Conservation (phyloP, 1,284 basidiomycete genomes). For the Ceratobasidium sp. region DNA sequence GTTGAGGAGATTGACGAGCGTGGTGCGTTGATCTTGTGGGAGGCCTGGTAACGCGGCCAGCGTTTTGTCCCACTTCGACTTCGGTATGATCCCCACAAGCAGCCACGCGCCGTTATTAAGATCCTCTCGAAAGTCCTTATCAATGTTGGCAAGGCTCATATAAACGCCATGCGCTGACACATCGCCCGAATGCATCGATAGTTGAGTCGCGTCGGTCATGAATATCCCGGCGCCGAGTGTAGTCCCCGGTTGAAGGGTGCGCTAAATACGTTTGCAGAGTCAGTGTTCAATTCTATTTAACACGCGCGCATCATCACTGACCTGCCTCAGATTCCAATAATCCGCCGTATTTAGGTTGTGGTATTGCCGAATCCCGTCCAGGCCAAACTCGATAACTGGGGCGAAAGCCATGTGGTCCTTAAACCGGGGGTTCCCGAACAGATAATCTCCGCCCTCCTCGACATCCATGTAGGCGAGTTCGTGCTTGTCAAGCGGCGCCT, state of each 20-base stretch:
- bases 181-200: not conserved
- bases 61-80: constrained; percentile 10
- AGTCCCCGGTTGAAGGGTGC: not conserved
- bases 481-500: not conserved
- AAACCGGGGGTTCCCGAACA: not conserved
- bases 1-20: not conserved
- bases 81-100: constrained; percentile 1
- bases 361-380: not conserved
- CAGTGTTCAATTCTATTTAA: not conserved
- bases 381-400: not conserved
- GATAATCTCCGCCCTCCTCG: not conserved
- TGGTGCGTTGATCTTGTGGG: not conserved
- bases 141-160: constrained; percentile 2
- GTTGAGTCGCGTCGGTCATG: not conserved
- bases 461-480: not conserved
- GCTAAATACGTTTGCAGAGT: not conserved
- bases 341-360: not conserved
- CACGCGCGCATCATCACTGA: not conserved
- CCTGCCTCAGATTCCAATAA: not conserved
- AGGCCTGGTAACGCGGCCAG: not conserved
- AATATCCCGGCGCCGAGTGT: constrained; percentile 2
- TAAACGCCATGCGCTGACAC: constrained; percentile 5
- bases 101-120: constrained; percentile 1
- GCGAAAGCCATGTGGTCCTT: not conserved
- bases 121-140: not conserved